These are phyloP conservation scores for Sordaria brevicollis DNA, from an alignment of 495 filamentous ascomycete species.

Conservation along the genomic window DNA sequence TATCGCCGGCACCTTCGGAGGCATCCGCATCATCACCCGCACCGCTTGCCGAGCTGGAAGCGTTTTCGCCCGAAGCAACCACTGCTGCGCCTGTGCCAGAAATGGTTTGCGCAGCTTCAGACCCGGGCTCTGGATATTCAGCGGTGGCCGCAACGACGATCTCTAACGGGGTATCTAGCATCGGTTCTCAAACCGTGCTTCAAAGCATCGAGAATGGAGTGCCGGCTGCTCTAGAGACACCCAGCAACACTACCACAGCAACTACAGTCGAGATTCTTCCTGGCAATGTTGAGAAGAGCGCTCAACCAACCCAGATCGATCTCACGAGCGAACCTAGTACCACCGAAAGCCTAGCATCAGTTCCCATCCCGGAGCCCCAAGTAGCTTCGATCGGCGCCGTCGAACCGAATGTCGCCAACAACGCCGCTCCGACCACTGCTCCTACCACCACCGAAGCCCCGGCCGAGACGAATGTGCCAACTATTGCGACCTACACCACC, in stretches of 20 bases:
- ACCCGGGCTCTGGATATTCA: not conserved
- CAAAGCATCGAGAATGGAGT: not conserved
- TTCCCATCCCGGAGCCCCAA: not conserved
- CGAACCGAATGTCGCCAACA: not conserved
- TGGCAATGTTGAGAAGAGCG: not conserved
- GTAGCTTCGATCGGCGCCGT: not conserved
- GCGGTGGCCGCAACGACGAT: not conserved
- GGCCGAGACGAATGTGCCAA: no score
- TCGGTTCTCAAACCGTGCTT: not conserved
- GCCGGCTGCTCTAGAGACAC: not conserved
- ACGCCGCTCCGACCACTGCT: not conserved
- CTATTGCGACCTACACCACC: not conserved
- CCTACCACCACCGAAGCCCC: not conserved
- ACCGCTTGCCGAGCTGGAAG: not conserved
- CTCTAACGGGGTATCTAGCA: not conserved
- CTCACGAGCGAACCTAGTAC: not conserved
- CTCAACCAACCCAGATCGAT: not conserved
- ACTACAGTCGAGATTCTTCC: not conserved
- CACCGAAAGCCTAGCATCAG: not conserved
- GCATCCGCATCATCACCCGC: not conserved
- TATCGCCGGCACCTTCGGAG: not conserved
- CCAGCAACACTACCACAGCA: not conserved
- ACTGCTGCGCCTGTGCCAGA: not conserved
- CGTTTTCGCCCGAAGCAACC: not conserved
- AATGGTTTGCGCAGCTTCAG: not conserved